Evolutionary conservation across 1,284 basidiomycete species (phyloP), one percentile per base, ranked within the genome.

Genomic region (Farysia itapuensis): DNA sequence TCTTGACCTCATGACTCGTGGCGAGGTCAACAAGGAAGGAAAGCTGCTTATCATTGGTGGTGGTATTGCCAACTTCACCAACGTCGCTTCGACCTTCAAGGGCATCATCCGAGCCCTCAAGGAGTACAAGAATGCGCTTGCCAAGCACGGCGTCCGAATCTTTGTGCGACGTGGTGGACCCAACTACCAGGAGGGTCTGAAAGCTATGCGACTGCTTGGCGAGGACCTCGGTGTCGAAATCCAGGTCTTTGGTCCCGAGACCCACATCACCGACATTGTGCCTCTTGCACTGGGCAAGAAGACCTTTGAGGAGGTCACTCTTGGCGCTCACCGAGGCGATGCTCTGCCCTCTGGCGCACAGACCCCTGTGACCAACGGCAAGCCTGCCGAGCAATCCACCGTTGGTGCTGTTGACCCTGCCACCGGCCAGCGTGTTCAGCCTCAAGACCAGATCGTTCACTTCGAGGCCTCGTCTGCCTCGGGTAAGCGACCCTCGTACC

Each of bases 31-130:
- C 65, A 46, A 64, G 11, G 33, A 74, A 39, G 94, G 94, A 81
- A 98, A 98, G 82, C 85, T 98, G 76, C 88, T 98, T 79, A 96
- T 98, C 84, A 96, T 98, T 66, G 95, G 94, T 79, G 95, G 95
- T 82, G 94, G 94, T 81, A 96, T 97, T 67, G 94, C 94, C 81
- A 98, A 98, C 86, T 98, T 98, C 81, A 97, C 93, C 78, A 97
- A 98, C 78, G 93, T 98, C 69, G 94, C 94, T 30, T 88, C 94
- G 14, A 98, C 94, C 60, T 98, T 98, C 87, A 97, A 97, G 84
- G 94, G 94, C 67, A 98, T 97, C 83, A 97, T 98, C 78, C 89
- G 86, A 53, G 94, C 94, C 16, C 83, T 98, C 71, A 89, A 95
- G 82, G 88, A 92, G 80, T 92, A 85, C 85, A 90, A 93, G 82